Conservation (phyloP, 257 asterid species). For the Eustoma russellianum region DNA sequence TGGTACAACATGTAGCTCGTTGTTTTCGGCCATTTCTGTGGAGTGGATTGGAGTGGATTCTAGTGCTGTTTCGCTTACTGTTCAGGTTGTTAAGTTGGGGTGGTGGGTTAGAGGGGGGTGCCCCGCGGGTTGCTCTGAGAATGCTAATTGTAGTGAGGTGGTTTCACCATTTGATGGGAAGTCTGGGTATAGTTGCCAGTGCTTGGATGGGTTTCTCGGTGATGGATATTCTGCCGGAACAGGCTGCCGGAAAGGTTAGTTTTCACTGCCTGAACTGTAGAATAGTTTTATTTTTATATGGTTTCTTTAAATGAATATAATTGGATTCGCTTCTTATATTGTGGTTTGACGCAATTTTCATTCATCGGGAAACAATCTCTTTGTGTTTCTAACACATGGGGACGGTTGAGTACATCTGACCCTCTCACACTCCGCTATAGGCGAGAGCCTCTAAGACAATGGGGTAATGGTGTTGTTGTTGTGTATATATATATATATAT, state of each 20-base stretch:
- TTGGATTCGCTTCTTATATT: no score
- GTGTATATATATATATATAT: no score
- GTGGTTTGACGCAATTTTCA: no score
- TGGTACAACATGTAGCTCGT: conserved; percentile 24
- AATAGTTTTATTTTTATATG: no score
- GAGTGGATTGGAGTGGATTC: conserved; percentile 25
- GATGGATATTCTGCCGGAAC: conserved; percentile 59
- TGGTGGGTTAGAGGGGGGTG: conserved; percentile 78
- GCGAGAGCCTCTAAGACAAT: no score
- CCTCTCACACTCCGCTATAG: no score
- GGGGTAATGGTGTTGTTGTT: no score
- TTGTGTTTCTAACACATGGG: no score
- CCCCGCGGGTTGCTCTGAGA: conserved; percentile 27
- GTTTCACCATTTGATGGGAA: conserved; percentile 16
- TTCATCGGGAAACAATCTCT: no score
- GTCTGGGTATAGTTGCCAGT: conserved; percentile 49
- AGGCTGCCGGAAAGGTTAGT: conserved; percentile 75
- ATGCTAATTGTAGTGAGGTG: conserved; percentile 38
- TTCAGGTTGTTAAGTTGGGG: conserved; percentile 49
- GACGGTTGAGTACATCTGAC: no score
- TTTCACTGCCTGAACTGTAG: background rate
- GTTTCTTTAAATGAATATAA: no score
- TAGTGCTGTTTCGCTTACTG: conserved; percentile 53
- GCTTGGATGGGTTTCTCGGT: conserved; percentile 55
- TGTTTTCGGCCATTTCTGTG: conserved; percentile 66